Base-by-base conservation (phyloP, 257 asterid genomes). In the Fraxinus pennsylvanica region DNA sequence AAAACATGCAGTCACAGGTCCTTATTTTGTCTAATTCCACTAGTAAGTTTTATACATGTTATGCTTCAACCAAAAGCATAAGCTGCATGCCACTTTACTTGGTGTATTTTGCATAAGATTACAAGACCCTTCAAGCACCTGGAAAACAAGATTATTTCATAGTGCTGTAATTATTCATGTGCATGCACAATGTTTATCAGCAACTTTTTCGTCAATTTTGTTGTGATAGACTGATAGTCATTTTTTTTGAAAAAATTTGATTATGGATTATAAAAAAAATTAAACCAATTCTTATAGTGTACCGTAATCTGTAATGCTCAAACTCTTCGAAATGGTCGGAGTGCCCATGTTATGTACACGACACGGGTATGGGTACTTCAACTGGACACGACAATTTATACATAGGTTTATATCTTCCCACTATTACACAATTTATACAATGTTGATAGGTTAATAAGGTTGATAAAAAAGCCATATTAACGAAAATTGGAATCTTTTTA, bases 261-360 rank as follows among this genome's bases (percentile, higher is more conserved):
- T 73, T 75, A 73, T 63, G n/a, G 74, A 29, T 36, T 71, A 52
- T 35, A 52, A 74, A 10, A 71, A 72, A 76, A 22, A 21, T 69
- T 19, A 63, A 54, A 63, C 65, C 14, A 75, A 75, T 38, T 32
- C 76, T 68, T 59, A 29, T 13, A 52, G 72, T 77, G 57, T 54
- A n/a, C 68, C n/a, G 41, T 33, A 33, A 33, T 4, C 6, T 33
- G 36, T 33, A 5, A 33, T 33, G 36, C 36, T 33, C 36, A 33
- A 5, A 33, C 36, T 4, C 36, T 33, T 33, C 36, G 5, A 33
- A 33, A 33, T 33, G 36, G 36, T 5, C 6, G 5, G 6, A 33
- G 36, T 25, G 27, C 27, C 27, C 27, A 25, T 25, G 27, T 25
- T 25, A 25, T 25, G 27, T 33, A 33, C 6, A 4, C 36, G 36